These are phyloP conservation scores for Xylaria sp. DNA, from an alignment of 2,329 filamentous ascomycete genomes.

Conservation along the genomic window DNA sequence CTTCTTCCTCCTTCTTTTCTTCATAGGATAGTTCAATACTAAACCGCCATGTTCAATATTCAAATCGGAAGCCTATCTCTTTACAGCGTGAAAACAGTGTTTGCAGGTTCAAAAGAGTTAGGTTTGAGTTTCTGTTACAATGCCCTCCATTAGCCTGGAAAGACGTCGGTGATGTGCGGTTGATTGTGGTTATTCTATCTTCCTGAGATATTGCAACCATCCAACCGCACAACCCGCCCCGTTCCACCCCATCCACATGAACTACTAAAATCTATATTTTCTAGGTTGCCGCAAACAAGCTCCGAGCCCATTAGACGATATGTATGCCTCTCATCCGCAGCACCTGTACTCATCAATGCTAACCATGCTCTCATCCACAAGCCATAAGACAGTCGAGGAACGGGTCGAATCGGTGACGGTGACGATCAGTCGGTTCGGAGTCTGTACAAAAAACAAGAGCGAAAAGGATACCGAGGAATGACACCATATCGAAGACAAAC, in stretches of 20 bases:
- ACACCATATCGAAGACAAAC: slow-evolving; percentile 23
- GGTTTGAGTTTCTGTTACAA: no score
- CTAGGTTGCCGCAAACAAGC: background rate
- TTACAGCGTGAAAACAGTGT: no score
- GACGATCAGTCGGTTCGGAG: background rate
- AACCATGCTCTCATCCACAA: background rate
- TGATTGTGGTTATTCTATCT: slow-evolving; percentile 17
- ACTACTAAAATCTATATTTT: background rate
- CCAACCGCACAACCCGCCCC: background rate
- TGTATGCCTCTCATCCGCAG: no score
- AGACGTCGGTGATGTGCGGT: background rate
- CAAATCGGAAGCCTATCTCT: no score
- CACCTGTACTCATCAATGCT: background rate
- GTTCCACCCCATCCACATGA: background rate
- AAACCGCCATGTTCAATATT: no score
- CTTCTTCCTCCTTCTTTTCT: no score
- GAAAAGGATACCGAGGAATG: slow-evolving; percentile 10
- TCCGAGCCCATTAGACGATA: background rate
- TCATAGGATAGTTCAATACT: no score
- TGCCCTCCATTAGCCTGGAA: no score
- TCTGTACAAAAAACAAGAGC: background rate
- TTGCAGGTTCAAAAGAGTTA: no score
- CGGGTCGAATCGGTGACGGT: background rate
- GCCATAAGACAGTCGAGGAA: no score
- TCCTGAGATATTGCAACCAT: slow-evolving; percentile 6